A percentile compares a stretch with the other conserved stretches of the same genome.
phyloP scores from a whole-genome alignment of 305 asterid genomes.

The Fraxinus latifolia region DNA sequence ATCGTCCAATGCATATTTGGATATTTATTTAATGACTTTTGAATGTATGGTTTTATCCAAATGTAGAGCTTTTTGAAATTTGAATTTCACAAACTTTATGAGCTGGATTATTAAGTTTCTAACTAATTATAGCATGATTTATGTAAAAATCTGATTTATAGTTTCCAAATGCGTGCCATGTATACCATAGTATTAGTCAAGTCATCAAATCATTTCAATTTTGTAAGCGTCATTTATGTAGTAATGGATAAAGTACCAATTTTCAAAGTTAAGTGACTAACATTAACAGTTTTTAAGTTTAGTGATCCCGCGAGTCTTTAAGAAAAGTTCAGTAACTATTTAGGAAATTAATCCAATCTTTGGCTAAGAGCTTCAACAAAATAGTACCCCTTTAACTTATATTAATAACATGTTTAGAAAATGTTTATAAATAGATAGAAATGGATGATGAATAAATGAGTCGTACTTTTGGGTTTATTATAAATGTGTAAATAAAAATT shows the following conservation, averaged over 20 bases:
- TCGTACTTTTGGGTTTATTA: not conserved
- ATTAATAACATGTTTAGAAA: not conserved
- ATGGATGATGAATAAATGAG: not conserved
- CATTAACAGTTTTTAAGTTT: not conserved
- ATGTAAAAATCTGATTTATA: no score
- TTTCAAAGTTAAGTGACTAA: not conserved
- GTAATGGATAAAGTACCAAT: not conserved
- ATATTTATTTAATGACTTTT: no score
- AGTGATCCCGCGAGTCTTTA: not conserved
- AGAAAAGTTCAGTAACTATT: not conserved
- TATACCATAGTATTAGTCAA: not conserved
- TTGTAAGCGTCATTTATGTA: not conserved
- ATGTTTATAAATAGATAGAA: not conserved
- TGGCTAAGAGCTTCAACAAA: not conserved
- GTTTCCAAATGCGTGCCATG: not conserved
- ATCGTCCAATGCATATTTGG: not conserved
- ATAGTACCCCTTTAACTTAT: not conserved
- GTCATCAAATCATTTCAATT: not conserved
- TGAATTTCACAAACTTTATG: not conserved
- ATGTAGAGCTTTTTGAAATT: not conserved
- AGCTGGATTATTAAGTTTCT: not conserved
- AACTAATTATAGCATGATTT: not conserved
- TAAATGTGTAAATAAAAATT: not conserved
- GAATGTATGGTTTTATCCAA: not conserved
- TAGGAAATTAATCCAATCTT: not conserved